phyloP scores from a whole-genome alignment of 2,329 filamentous ascomycete genomes.

The Diaporthe australafricana region DNA sequence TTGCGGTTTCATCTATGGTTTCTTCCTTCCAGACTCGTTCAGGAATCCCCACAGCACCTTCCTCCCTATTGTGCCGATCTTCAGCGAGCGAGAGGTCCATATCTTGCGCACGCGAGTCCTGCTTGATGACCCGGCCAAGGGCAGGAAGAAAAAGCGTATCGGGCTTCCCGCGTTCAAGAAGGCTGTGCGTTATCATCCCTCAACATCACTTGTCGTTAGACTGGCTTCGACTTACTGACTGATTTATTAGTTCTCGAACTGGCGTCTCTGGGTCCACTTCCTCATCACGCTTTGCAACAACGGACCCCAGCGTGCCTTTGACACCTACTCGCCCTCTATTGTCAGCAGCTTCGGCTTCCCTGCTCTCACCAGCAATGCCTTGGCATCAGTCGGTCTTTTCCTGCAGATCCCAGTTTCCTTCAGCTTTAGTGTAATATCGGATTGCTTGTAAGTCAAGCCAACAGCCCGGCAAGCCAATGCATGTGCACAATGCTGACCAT shows the following conservation, averaged over 20 bases:
- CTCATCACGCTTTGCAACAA: conserved; percentile 62
- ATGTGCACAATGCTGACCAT: background rate
- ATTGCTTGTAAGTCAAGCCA: conserved; percentile 57
- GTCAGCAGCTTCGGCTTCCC: conserved; percentile 64
- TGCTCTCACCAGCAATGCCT: conserved; percentile 60
- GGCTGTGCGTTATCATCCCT: conserved; percentile 43
- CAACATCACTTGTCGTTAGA: no score
- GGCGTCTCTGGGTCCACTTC: conserved; percentile 64
- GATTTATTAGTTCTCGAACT: conserved; percentile 55
- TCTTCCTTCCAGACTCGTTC: conserved; percentile 45
- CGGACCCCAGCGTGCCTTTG: conserved; percentile 58
- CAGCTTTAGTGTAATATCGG: conserved; percentile 63
- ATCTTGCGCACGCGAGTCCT: conserved; percentile 50
- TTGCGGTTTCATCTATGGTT: conserved; percentile 47
- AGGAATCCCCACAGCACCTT: conserved; percentile 15
- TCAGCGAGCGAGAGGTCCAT: conserved; percentile 43
- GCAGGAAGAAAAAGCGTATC: conserved; percentile 44
- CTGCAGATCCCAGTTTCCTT: conserved; percentile 64
- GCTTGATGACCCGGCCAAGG: conserved; percentile 51
- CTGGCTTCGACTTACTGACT: background rate
- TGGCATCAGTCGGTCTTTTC: conserved; percentile 63
- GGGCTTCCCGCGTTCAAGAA: conserved; percentile 48
- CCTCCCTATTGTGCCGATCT: conserved; percentile 28
- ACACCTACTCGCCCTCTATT: conserved; percentile 66
- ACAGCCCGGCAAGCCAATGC: background rate